phyloP scores from a whole-genome alignment of 768 basidiomycete genomes.

The Pleurotus sapidus region DNA sequence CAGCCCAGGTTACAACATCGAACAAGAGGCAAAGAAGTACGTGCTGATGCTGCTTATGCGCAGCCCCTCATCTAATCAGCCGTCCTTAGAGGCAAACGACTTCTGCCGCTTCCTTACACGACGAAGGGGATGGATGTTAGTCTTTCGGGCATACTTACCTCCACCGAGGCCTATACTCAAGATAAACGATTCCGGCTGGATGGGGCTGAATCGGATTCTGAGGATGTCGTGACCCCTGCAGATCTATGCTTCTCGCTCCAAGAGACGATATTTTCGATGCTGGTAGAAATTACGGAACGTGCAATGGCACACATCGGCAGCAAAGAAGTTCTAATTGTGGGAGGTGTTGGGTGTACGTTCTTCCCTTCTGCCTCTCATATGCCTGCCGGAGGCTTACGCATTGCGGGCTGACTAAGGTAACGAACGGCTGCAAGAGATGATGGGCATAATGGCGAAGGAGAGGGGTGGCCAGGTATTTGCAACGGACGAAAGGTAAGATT shows the following conservation, averaged over 20 bases:
- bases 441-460: constrained; percentile 95
- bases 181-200: constrained; percentile 78
- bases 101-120: constrained; percentile 86
- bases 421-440: constrained; percentile 94
- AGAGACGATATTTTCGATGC: constrained; percentile 96
- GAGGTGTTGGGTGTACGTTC: constrained; percentile 96
- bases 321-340: constrained; percentile 94
- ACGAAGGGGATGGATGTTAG: constrained; percentile 99
- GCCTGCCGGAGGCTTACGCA: not conserved
- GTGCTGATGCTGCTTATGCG: not conserved
- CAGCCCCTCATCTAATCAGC: too few species aligned
- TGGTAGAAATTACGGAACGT: constrained; percentile 97
- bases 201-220: constrained; percentile 30
- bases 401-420: constrained; percentile 57
- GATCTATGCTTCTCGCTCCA: constrained; percentile 97
- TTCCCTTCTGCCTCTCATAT: not conserved
- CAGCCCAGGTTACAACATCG: constrained; percentile 95
- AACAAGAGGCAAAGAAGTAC: constrained; percentile 90
- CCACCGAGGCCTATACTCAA: constrained; percentile 81
- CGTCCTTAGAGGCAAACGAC: constrained; percentile 67
- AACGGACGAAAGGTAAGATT: constrained; percentile 84
- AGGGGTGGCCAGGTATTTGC: constrained; percentile 89
- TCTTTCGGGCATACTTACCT: constrained; percentile 89
- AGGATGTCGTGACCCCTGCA: constrained; percentile 86
- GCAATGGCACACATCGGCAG: constrained; percentile 99